phyloP scores from a whole-genome alignment of 2,329 filamentous ascomycete species.

The Leptodontidium sp. region DNA sequence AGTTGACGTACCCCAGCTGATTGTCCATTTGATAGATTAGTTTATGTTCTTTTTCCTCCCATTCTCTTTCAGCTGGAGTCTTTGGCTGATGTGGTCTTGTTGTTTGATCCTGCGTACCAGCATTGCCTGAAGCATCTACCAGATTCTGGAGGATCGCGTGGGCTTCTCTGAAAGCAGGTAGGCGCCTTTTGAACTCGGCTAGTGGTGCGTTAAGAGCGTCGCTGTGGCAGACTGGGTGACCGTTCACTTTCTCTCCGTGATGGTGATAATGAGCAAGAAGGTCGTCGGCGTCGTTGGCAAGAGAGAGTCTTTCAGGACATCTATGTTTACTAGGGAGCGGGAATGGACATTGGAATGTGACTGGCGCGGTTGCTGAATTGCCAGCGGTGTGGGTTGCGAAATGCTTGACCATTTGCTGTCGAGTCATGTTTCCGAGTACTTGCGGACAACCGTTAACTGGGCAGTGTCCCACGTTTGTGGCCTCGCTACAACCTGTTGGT shows the following conservation, averaged over 20 bases:
- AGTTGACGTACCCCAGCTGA: background rate
- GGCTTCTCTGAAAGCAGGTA: constrained; percentile 15
- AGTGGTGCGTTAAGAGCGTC: background rate
- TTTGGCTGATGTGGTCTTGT: background rate
- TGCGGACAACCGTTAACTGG: too few relatives aligned
- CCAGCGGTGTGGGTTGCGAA: too few relatives aligned
- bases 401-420: too few relatives aligned
- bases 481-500: too few relatives aligned
- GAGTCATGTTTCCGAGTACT: too few relatives aligned
- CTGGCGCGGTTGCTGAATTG: too few relatives aligned
- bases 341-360: too few relatives aligned
- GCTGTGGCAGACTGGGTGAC: background rate
- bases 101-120: background rate
- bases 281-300: background rate
- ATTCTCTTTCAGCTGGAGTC: background rate
- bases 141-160: background rate
- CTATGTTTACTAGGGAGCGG: too few relatives aligned
- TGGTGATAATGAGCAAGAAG: background rate
- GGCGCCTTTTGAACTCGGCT: constrained; percentile 7
- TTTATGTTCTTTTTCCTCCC: background rate
- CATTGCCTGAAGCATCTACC: background rate
- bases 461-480: too few relatives aligned
- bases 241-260: background rate
- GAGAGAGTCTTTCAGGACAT: too few relatives aligned
- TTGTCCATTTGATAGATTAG: background rate